Evolutionary conservation across 257 asterid species (phyloP).

Genomic region (Scutellaria barbata): DNA sequence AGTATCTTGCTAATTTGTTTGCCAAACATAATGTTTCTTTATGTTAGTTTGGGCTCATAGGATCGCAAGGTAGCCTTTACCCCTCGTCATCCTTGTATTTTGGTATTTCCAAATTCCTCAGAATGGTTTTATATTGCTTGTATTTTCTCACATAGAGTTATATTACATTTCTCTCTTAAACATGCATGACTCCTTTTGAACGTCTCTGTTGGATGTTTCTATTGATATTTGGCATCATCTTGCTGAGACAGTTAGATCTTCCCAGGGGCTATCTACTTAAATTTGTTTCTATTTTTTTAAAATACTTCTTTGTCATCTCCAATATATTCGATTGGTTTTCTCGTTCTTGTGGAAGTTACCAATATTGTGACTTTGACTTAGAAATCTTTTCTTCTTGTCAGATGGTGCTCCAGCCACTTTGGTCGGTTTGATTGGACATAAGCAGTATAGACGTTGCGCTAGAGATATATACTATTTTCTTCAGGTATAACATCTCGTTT

Average conservation of each 20-base stretch:
- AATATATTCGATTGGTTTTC: constrained; percentile 12
- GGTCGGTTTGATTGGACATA: constrained; percentile 96
- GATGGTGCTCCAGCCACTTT: constrained; percentile 94
- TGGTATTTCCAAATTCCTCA: constrained; percentile 9
- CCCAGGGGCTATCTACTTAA: too few relatives aligned
- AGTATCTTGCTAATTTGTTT: constrained; percentile 46
- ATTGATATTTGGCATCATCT: too few relatives aligned
- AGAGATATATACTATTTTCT: constrained; percentile 89
- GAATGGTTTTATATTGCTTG: constrained; percentile 22
- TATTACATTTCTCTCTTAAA: background rate
- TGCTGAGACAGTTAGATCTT: too few relatives aligned
- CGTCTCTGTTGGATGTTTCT: too few relatives aligned
- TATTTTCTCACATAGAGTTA: background rate
- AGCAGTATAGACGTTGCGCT: constrained; percentile 86
- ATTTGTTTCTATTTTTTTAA: too few relatives aligned
- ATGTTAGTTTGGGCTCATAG: constrained; percentile 12
- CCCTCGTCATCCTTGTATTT: background rate
- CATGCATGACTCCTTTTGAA: too few relatives aligned
- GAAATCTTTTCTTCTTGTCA: constrained; percentile 43
- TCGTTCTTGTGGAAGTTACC: constrained; percentile 25
- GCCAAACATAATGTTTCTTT: constrained; percentile 6
- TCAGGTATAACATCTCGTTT: constrained; percentile 61
- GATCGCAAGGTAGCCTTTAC: background rate
- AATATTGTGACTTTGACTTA: constrained; percentile 30
- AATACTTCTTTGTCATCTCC: background rate